Conservation (phyloP, 2,329 filamentous ascomycete species). For the Pseudogymnoascus sp. region DNA sequence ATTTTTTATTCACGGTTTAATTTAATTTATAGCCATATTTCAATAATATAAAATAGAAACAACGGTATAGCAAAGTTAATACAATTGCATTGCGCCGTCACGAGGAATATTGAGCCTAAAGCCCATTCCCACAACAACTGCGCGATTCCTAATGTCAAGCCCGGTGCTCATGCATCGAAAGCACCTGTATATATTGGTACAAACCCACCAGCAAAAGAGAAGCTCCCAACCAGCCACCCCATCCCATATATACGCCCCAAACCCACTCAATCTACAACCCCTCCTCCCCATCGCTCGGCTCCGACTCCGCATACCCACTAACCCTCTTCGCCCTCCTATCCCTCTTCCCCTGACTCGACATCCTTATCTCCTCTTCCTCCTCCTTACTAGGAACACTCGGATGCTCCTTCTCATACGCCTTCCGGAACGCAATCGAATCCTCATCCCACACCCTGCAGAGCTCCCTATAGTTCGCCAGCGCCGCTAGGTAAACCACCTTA, state of each 20-base stretch:
- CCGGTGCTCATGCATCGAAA: background rate
- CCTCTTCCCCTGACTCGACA: constrained; percentile 23
- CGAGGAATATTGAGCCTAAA: background rate
- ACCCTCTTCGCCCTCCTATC: constrained; percentile 27
- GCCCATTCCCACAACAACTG: background rate
- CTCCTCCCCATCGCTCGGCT: background rate
- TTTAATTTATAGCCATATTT: background rate
- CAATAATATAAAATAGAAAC: background rate
- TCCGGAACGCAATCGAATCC: constrained; percentile 47
- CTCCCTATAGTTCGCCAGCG: constrained; percentile 50
- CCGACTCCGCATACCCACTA: constrained; percentile 21
- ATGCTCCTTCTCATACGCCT: constrained; percentile 44
- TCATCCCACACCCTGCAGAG: constrained; percentile 64
- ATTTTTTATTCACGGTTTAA: background rate
- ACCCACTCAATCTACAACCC: background rate
- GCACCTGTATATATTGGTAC: background rate
- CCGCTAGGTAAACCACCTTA: constrained; percentile 54
- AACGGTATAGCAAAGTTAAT: background rate
- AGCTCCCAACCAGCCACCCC: background rate
- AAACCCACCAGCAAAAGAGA: background rate
- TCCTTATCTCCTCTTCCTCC: constrained; percentile 17
- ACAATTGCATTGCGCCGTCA: background rate
- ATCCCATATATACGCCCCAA: background rate
- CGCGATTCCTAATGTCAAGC: background rate
- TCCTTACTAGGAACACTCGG: constrained; percentile 34